These are phyloP conservation scores for Dactylellina drechsleri DNA, from an alignment of 2,329 filamentous ascomycete genomes.

Conservation along the genomic window DNA sequence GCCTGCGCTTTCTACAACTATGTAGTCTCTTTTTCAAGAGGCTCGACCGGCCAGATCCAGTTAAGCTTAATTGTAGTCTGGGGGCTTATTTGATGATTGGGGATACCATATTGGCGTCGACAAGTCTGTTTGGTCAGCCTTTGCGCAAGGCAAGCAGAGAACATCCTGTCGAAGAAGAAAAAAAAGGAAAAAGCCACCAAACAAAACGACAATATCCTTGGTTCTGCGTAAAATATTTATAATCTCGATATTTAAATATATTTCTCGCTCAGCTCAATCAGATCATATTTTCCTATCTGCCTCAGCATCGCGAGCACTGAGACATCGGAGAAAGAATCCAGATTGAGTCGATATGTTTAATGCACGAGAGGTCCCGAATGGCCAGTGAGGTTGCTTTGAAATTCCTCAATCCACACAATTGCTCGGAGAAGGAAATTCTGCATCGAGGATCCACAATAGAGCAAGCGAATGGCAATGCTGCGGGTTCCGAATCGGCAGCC, in stretches of 20 bases:
- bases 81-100: slow-evolving; percentile 4
- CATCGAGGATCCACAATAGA: slow-evolving; percentile 23
- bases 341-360: slow-evolving; percentile 8
- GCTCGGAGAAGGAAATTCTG: not conserved
- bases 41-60: slow-evolving; percentile 28
- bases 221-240: slow-evolving; percentile 22
- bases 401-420: no score
- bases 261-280: slow-evolving; percentile 33
- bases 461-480: slow-evolving; percentile 43
- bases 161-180: slow-evolving; percentile 9
- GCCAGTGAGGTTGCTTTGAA: no score
- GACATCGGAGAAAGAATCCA: slow-evolving; percentile 18
- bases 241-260: not conserved
- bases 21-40: slow-evolving; percentile 19
- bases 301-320: slow-evolving; percentile 21
- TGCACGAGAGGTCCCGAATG: no score
- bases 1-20: slow-evolving; percentile 7
- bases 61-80: slow-evolving; percentile 47
- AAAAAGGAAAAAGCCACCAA: slow-evolving; percentile 20
- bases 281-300: slow-evolving; percentile 32
- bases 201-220: slow-evolving; percentile 38
- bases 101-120: slow-evolving; percentile 5
- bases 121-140: slow-evolving; percentile 26
- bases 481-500: slow-evolving; percentile 37
- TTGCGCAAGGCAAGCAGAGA: slow-evolving; percentile 28